A percentile compares a stretch with the other conserved stretches of the same genome.
These are phyloP conservation scores for Endoconidiophora polonica DNA, from an alignment of 2,329 filamentous ascomycete genomes.

Conservation along the genomic window DNA sequence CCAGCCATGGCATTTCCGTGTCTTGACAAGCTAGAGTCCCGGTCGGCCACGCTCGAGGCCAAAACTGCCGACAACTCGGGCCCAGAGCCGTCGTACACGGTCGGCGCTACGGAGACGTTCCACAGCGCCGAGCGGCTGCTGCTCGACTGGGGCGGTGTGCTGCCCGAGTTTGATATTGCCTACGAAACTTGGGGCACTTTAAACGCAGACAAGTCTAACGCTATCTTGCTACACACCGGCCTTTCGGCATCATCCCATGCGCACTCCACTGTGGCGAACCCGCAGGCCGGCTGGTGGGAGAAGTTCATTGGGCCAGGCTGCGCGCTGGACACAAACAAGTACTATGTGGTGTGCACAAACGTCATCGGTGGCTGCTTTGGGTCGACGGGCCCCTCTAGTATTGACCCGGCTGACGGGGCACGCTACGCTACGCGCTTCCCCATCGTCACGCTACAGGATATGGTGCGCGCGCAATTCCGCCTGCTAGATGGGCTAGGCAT, in stretches of 20 bases:
- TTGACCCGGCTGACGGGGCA: conserved; percentile 76
- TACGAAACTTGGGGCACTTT: conserved; percentile 84
- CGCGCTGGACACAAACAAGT: conserved; percentile 77
- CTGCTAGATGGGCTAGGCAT: conserved; percentile 69
- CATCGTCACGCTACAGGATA: conserved; percentile 89
- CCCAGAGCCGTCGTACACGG: conserved; percentile 87
- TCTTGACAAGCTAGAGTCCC: conserved; percentile 66
- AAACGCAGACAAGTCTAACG: conserved; percentile 70
- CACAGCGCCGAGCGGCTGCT: conserved; percentile 57
- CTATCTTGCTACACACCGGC: conserved; percentile 81
- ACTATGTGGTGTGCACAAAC: conserved; percentile 91
- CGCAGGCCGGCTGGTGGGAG: conserved; percentile 95
- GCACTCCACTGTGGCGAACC: conserved; percentile 73
- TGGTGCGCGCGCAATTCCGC: conserved; percentile 90
- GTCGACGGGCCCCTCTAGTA: conserved; percentile 74
- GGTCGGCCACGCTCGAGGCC: conserved; percentile 56
- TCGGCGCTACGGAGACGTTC: conserved; percentile 66
- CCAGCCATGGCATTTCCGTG: conserved; percentile 81
- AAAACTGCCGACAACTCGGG: conserved; percentile 41
- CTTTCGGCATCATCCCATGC: conserved; percentile 95
- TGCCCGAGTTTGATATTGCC: conserved; percentile 76
- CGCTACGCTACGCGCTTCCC: conserved; percentile 89
- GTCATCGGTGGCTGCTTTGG: conserved; percentile 93
- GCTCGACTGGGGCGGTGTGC: conserved; percentile 87
- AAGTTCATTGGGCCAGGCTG: conserved; percentile 84